Evolutionary conservation across 2,329 filamentous ascomycete genomes (phyloP).

Genomic region (Cucurbitaria berberidis): DNA sequence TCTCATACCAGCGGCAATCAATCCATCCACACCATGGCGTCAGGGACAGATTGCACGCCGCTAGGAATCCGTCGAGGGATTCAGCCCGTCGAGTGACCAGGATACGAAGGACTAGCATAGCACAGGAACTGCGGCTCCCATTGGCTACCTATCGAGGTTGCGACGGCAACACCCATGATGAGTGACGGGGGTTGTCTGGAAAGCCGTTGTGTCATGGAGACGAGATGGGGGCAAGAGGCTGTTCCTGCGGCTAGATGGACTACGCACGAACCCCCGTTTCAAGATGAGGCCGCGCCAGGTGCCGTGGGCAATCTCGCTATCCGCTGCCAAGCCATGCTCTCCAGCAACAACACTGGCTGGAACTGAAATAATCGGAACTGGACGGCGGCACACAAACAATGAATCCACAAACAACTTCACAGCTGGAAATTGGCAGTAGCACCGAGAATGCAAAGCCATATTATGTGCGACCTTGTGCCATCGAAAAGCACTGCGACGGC

Average conservation of each 20-base stretch:
- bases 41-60: constrained; percentile 45
- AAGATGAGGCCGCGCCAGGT: constrained; percentile 25
- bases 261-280: constrained; percentile 38
- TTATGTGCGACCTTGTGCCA: not conserved
- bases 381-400: constrained; percentile 15
- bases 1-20: constrained; percentile 38
- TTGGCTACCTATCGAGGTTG: constrained; percentile 35
- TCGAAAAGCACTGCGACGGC: constrained; percentile 4
- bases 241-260: constrained; percentile 30
- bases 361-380: constrained; percentile 21
- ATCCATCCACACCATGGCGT: constrained; percentile 36
- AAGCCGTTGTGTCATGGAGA: constrained; percentile 21
- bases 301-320: constrained; percentile 42
- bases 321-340: constrained; percentile 28
- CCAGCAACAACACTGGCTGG: constrained; percentile 29
- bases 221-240: constrained; percentile 25
- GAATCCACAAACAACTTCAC: constrained; percentile 3
- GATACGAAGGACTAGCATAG: constrained; percentile 12
- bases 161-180: constrained; percentile 34
- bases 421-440: constrained; percentile 12
- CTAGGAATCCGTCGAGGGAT: constrained; percentile 23
- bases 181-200: constrained; percentile 25
- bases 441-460: not conserved
- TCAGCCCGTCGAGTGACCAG: constrained; percentile 23
- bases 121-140: constrained; percentile 14